phyloP scores from a whole-genome alignment of 371 early-diverging fungal species.

The Saksenaea oblongispora region DNA sequence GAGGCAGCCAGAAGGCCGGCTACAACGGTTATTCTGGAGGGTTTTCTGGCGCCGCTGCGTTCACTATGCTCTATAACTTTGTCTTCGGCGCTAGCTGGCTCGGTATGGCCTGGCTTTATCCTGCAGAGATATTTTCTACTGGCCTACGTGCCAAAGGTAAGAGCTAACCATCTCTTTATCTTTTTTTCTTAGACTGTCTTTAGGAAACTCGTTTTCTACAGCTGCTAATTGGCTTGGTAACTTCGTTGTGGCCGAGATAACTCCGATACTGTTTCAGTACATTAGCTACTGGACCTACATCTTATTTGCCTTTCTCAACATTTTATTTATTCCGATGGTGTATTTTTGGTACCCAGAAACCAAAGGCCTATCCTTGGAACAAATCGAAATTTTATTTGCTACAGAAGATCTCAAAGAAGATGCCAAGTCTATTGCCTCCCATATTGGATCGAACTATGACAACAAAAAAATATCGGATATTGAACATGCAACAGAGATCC shows the following conservation, averaged over 20 bases:
- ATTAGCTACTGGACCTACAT: conserved; percentile 30
- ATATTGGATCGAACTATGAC: conserved; percentile 6
- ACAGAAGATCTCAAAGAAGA: conserved; percentile 10
- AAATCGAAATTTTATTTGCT: conserved; percentile 38
- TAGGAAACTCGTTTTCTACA: conserved; percentile 41
- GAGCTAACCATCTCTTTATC: neutral
- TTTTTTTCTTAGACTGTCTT: neutral
- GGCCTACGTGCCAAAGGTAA: conserved; percentile 33
- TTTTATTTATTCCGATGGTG: conserved; percentile 34
- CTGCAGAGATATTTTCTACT: conserved; percentile 58
- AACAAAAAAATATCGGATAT: neutral
- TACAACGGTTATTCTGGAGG: conserved; percentile 16
- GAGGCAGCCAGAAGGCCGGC: conserved; percentile 26
- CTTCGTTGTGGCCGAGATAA: conserved; percentile 27
- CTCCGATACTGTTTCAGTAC: conserved; percentile 21
- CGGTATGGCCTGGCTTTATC: conserved; percentile 53
- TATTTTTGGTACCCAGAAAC: conserved; percentile 49
- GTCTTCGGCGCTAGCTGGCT: conserved; percentile 58
- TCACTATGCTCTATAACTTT: conserved; percentile 39
- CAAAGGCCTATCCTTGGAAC: conserved; percentile 52
- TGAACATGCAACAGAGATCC: neutral
- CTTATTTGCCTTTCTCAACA: conserved; percentile 21
- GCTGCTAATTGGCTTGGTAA: conserved; percentile 60
- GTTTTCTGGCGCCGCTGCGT: conserved; percentile 22
- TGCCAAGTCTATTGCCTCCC: conserved; percentile 5